A percentile compares a stretch with the other conserved stretches of the same genome.
phyloP scores from a whole-genome alignment of 2,329 filamentous ascomycete genomes.

The Ophiostoma himal-ulmi region DNA sequence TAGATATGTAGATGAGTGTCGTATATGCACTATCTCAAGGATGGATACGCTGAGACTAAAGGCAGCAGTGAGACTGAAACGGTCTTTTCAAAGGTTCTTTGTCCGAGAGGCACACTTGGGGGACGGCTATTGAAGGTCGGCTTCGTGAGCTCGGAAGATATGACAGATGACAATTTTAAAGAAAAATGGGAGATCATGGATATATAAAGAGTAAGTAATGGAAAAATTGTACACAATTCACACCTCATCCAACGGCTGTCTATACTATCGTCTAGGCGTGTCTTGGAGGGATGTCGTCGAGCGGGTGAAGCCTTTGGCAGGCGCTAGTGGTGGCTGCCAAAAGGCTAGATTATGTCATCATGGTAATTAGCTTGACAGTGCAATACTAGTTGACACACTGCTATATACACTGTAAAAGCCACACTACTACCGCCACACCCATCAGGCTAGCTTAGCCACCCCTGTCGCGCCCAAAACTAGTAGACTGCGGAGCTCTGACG shows the following conservation, averaged over 20 bases:
- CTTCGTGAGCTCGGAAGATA: background rate
- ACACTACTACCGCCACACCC: background rate
- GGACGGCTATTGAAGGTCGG: background rate
- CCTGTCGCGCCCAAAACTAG: conserved; percentile 10
- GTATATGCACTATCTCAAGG: background rate
- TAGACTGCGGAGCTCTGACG: conserved; percentile 17
- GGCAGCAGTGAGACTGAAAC: background rate
- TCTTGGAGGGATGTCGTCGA: conserved; percentile 5
- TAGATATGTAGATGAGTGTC: background rate
- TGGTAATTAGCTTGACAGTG: background rate
- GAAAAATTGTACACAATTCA: background rate
- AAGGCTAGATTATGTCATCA: background rate
- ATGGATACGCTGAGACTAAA: background rate
- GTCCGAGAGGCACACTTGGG: background rate
- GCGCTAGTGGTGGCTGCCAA: conserved; percentile 3
- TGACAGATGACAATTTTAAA: background rate
- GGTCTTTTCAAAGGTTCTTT: background rate
- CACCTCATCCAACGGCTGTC: background rate
- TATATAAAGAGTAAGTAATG: background rate
- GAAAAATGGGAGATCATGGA: background rate
- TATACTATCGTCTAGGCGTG: background rate
- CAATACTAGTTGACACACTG: background rate
- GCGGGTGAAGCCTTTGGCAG: background rate
- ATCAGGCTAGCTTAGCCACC: background rate
- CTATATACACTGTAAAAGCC: background rate